Conservation (phyloP, 2,329 filamentous ascomycete species). For the Alternaria triticimaculans region DNA sequence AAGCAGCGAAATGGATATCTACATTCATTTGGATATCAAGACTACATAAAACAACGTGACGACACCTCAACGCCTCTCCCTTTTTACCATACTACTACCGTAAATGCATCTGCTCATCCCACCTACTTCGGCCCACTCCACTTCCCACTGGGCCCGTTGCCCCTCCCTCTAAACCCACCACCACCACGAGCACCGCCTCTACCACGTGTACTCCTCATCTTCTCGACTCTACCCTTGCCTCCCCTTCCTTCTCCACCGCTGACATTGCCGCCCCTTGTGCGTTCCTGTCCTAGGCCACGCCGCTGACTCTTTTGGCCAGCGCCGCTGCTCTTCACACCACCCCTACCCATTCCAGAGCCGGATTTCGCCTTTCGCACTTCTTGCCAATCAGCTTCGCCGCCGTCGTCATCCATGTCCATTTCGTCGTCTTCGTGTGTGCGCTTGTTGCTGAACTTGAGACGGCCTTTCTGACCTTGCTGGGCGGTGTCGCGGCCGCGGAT, state of each 20-base stretch:
- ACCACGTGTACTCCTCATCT: constrained; percentile 13
- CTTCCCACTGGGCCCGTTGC: constrained; percentile 6
- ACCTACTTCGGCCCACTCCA: constrained; percentile 16
- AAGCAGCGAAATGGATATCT: neutral
- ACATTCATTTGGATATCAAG: neutral
- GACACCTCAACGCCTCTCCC: neutral
- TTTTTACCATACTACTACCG: constrained; percentile 1
- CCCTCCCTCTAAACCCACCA: constrained; percentile 16
- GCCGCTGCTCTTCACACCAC: constrained; percentile 28
- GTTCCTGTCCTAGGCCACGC: constrained; percentile 47
- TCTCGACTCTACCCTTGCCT: constrained; percentile 20
- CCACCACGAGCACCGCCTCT: constrained; percentile 17
- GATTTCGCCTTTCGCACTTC: constrained; percentile 47
- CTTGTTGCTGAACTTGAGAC: constrained; percentile 65
- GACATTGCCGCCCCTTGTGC: constrained; percentile 37
- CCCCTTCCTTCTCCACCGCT: constrained; percentile 26
- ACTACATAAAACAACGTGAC: neutral
- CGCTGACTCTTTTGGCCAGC: constrained; percentile 34
- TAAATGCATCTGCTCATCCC: neutral
- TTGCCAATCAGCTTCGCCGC: constrained; percentile 40
- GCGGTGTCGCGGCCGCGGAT: constrained; percentile 66
- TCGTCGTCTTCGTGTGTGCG: constrained; percentile 52
- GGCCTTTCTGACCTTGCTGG: constrained; percentile 64
- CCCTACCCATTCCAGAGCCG: constrained; percentile 39
- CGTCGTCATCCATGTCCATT: constrained; percentile 56